Conservation (phyloP, 257 asterid species). For the Solanum medicagineum region DNA sequence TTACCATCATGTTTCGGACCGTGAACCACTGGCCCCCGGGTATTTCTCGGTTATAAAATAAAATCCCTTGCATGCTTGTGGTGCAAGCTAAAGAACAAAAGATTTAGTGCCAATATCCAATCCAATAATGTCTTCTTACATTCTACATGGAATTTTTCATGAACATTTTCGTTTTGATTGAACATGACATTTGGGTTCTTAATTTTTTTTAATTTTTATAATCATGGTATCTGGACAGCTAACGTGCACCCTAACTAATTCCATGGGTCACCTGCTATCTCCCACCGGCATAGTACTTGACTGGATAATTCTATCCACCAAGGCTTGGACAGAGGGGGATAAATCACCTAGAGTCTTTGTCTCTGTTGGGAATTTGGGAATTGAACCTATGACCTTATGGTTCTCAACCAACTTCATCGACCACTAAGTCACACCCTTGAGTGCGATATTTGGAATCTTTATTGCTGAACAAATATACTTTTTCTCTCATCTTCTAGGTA, state of each 20-base stretch:
- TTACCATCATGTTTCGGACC: not conserved
- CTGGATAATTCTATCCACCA: not conserved
- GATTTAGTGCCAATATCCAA: not conserved
- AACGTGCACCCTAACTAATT: not conserved
- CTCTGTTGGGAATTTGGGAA: not conserved
- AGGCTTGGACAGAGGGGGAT: not conserved
- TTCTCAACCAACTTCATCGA: not conserved
- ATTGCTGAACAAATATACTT: not conserved
- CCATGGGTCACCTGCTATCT: not conserved
- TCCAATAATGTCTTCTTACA: not conserved
- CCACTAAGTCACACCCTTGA: not conserved
- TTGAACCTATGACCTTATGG: not conserved
- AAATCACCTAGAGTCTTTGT: not conserved
- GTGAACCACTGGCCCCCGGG: not conserved
- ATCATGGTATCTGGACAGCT: not conserved
- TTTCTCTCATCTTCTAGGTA: conserved; percentile 38
- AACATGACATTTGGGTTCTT: not conserved
- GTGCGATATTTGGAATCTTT: not conserved
- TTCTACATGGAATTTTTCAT: not conserved
- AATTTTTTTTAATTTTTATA: not conserved
- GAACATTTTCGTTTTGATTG: not conserved
- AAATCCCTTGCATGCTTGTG: not conserved
- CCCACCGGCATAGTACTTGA: not conserved
- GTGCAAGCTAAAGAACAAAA: not conserved
- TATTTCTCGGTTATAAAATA: not conserved